Conservation (phyloP, 306 rosid species). For the Dicorynia guianensis region DNA sequence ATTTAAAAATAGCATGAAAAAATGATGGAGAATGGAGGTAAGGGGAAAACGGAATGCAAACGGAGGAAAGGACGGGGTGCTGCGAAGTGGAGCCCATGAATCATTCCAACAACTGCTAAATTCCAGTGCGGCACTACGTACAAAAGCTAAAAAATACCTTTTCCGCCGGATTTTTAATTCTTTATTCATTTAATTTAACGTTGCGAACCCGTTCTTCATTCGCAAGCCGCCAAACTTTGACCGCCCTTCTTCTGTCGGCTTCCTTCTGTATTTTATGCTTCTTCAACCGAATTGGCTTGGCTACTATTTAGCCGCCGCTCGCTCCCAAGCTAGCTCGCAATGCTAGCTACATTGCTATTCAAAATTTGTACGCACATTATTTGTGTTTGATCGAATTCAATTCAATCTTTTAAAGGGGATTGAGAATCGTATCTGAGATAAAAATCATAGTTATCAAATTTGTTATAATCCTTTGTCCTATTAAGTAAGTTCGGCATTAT, state of each 20-base stretch:
- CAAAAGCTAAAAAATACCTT: conserved; percentile 42
- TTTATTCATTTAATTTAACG: conserved; percentile 46
- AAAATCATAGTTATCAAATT: no score
- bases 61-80: conserved; percentile 59
- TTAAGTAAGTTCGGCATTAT: no score
- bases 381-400: no score
- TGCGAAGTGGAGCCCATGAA: conserved; percentile 57
- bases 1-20: conserved; percentile 21
- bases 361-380: no score
- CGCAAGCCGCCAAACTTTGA: conserved; percentile 56
- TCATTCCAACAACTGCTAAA: conserved; percentile 61
- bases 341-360: no score
- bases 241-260: conserved; percentile 69
- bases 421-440: no score
- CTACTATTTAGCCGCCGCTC: conserved; percentile 10
- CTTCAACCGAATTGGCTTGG: not conserved
- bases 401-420: no score
- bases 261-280: conserved; percentile 40
- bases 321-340: not conserved
- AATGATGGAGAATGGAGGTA: conserved; percentile 29
- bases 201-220: conserved; percentile 59
- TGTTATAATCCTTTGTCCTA: no score
- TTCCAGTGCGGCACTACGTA: conserved; percentile 51
- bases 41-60: conserved; percentile 19
- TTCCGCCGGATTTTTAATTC: conserved; percentile 45